Conservation (phyloP, 2,329 filamentous ascomycete species). For the Juglanconis oblonga region DNA sequence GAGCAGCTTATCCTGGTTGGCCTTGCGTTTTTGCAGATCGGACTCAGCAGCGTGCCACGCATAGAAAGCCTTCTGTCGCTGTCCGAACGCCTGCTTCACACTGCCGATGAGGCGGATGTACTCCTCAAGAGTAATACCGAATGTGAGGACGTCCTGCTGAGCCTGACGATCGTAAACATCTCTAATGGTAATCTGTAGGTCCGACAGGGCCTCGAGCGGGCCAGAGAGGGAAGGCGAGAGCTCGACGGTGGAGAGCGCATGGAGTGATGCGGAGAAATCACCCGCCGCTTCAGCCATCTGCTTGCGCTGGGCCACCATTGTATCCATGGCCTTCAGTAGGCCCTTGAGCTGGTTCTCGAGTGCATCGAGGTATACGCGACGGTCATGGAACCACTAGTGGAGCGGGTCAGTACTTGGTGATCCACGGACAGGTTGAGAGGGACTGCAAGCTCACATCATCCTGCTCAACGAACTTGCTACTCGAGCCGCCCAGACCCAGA, state of each 20-base stretch:
- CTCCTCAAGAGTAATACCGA: slow-evolving; percentile 97
- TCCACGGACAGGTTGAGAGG: neutral
- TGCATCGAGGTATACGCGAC: slow-evolving; percentile 82
- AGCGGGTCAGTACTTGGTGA: neutral
- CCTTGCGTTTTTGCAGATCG: slow-evolving; percentile 85
- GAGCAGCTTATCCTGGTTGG: slow-evolving; percentile 89
- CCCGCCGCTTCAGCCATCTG: slow-evolving; percentile 88
- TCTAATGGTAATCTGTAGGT: slow-evolving; percentile 88
- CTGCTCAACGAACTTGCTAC: slow-evolving; percentile 92
- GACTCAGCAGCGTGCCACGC: slow-evolving; percentile 89
- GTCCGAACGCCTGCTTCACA: slow-evolving; percentile 87
- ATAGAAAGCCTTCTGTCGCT: slow-evolving; percentile 94
- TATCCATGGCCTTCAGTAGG: slow-evolving; percentile 89
- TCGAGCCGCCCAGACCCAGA: slow-evolving; percentile 72
- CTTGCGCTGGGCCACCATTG: slow-evolving; percentile 87
- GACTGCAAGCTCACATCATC: slow-evolving; percentile 68
- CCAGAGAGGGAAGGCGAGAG: slow-evolving; percentile 84
- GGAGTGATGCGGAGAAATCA: slow-evolving; percentile 91
- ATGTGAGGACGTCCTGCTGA: slow-evolving; percentile 91
- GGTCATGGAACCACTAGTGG: slow-evolving; percentile 90
- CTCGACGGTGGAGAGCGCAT: slow-evolving; percentile 88
- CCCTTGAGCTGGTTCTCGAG: slow-evolving; percentile 71
- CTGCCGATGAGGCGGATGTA: slow-evolving; percentile 95
- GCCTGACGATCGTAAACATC: slow-evolving; percentile 96
- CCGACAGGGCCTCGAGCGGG: slow-evolving; percentile 86